Evolutionary conservation across 1,139 yeast genomes (phyloP).

Genomic region (Taphrina pruni): DNA sequence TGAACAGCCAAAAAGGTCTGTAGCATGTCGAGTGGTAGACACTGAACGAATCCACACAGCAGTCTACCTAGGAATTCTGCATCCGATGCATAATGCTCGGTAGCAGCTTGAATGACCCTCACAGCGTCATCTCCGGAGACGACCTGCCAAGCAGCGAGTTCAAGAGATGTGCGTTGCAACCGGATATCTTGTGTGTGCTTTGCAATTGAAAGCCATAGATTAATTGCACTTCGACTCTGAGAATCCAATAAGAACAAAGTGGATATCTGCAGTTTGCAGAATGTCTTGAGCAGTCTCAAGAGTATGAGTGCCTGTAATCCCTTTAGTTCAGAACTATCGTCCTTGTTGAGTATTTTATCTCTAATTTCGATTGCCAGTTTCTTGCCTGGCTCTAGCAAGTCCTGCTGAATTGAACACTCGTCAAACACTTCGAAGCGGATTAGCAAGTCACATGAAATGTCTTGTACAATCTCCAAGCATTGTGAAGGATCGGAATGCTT

Average conservation of each 20-base stretch:
- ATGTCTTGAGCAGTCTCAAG: conserved; percentile 1
- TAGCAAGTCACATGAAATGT: neutral
- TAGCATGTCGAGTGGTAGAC: neutral
- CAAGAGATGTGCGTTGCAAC: neutral
- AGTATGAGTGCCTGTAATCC: neutral
- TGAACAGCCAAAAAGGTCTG: neutral
- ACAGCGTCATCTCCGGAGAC: neutral
- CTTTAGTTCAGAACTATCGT: neutral
- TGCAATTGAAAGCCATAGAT: neutral
- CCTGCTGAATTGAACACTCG: neutral
- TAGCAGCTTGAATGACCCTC: neutral
- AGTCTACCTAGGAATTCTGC: neutral
- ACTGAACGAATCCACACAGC: neutral
- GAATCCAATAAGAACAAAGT: neutral
- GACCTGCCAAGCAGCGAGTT: conserved; percentile 13
- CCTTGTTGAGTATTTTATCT: neutral
- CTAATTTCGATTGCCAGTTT: neutral
- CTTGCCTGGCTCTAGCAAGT: neutral
- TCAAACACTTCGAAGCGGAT: conserved; percentile 2
- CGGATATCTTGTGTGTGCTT: neutral
- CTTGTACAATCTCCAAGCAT: neutral
- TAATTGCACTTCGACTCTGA: neutral
- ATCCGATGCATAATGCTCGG: neutral
- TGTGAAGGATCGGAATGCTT: neutral
- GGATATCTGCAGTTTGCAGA: neutral